Evolutionary conservation across 106 monocot species (phyloP).

Genomic region (Posidonia australis): DNA sequence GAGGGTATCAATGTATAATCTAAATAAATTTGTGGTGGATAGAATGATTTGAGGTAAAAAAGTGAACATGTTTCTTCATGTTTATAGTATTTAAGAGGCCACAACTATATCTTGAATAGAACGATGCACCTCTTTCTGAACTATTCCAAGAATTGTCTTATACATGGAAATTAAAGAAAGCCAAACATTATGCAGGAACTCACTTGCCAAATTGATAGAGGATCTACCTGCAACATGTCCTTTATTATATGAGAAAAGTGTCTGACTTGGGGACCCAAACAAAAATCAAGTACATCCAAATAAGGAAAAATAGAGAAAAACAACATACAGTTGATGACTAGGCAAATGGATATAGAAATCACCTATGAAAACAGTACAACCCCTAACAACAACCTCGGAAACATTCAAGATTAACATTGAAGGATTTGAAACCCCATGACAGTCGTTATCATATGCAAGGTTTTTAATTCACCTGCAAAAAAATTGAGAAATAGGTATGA

Average conservation of each 20-base stretch:
- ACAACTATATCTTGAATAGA: too few relatives aligned
- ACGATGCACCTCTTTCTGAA: too few relatives aligned
- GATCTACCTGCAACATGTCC: slow-evolving; percentile 42
- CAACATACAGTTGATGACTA: neutral
- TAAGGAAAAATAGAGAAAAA: neutral
- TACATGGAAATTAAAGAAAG: neutral
- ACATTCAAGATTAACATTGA: slow-evolving; percentile 82
- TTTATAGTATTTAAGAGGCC: too few relatives aligned
- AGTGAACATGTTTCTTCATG: too few relatives aligned
- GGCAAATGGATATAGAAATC: neutral
- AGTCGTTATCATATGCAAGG: slow-evolving; percentile 50
- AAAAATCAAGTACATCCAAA: neutral
- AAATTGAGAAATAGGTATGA: neutral
- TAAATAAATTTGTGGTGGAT: too few relatives aligned
- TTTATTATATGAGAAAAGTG: slow-evolving; percentile 77
- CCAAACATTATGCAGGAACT: neutral
- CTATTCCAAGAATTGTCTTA: neutral
- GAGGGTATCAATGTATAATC: too few relatives aligned
- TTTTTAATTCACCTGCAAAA: slow-evolving; percentile 64
- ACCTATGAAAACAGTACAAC: slow-evolving; percentile 88
- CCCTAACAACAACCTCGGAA: slow-evolving; percentile 79
- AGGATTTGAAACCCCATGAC: too few relatives aligned
- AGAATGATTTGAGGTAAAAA: too few relatives aligned
- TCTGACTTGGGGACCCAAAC: slow-evolving; percentile 68
- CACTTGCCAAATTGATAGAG: slow-evolving; percentile 65